phyloP scores from a whole-genome alignment of 139 green algal species.

The Choricystis sp. region DNA sequence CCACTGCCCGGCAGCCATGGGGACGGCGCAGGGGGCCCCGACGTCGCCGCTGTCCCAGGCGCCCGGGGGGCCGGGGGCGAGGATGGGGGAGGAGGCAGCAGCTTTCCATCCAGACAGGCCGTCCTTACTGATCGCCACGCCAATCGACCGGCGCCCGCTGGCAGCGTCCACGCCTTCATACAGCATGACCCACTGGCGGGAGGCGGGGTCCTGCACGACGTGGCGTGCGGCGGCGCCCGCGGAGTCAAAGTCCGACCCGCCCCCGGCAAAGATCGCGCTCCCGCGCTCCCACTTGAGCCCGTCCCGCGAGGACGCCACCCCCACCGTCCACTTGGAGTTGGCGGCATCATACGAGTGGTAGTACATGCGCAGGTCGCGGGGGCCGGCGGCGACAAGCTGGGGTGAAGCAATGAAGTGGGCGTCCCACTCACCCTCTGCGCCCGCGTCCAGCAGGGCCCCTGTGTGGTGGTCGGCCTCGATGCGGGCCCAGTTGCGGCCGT shows the following conservation, averaged over 20 bases:
- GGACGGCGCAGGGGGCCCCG: constrained; percentile 58
- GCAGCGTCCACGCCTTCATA: constrained; percentile 67
- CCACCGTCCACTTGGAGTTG: constrained; percentile 27
- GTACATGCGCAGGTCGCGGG: constrained; percentile 73
- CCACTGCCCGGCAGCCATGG: constrained; percentile 57
- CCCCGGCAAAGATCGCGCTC: not conserved
- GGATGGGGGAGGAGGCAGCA: constrained; percentile 11
- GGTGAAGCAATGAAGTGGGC: constrained; percentile 49
- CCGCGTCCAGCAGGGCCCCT: constrained; percentile 62
- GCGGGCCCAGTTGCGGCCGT: constrained; percentile 84
- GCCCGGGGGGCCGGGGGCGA: constrained; percentile 4
- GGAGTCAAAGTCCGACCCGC: constrained; percentile 31
- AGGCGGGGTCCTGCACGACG: constrained; percentile 55
- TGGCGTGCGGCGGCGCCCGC: constrained; percentile 26
- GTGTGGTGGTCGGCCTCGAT: constrained; percentile 96
- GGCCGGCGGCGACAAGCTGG: constrained; percentile 50
- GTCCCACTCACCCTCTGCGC: constrained; percentile 63
- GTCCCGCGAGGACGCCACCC: constrained; percentile 50
- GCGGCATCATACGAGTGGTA: constrained; percentile 58
- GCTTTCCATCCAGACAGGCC: constrained; percentile 42
- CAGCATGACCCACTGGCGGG: constrained; percentile 70
- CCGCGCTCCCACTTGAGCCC: constrained; percentile 54
- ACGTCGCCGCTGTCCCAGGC: constrained; percentile 63
- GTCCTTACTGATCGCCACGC: constrained; percentile 53
- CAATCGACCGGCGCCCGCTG: constrained; percentile 38